These are phyloP conservation scores for Colletotrichum scovillei DNA, from an alignment of 2,329 filamentous ascomycete species.

Conservation along the genomic window DNA sequence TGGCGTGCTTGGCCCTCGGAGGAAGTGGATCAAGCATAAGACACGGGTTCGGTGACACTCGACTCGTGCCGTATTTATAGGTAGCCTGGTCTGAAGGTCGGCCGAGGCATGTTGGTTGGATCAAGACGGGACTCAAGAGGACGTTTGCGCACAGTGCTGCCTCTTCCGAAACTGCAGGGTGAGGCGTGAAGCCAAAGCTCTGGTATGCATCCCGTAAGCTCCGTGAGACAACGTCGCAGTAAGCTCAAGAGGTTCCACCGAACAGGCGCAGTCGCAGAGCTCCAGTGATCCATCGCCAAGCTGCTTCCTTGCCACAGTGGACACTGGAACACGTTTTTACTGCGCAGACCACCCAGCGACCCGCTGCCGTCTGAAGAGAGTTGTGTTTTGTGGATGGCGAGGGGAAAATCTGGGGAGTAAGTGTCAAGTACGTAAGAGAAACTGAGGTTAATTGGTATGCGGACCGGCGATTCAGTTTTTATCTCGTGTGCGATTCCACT, in stretches of 20 bases:
- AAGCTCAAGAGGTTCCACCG: conserved; percentile 18
- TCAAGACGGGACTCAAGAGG: background rate
- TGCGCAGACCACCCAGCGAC: conserved; percentile 13
- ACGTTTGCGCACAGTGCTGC: background rate
- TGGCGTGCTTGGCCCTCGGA: background rate
- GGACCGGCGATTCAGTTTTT: background rate
- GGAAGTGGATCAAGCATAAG: background rate
- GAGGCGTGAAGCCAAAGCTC: background rate
- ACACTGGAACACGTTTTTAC: background rate
- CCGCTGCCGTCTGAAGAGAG: conserved; percentile 27
- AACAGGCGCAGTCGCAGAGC: background rate
- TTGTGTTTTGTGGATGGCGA: conserved; percentile 29
- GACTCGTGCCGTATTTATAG: background rate
- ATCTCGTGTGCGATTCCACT: conserved; percentile 26
- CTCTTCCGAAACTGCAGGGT: background rate
- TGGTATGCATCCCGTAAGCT: background rate
- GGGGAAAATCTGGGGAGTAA: conserved; percentile 27
- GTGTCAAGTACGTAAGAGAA: conserved; percentile 31
- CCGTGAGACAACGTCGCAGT: conserved; percentile 7
- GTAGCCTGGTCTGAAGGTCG: background rate
- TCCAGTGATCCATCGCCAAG: background rate
- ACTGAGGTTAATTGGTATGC: background rate
- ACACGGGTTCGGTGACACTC: background rate
- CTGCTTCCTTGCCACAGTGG: background rate
- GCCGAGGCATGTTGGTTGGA: background rate